Evolutionary conservation across 2,329 filamentous ascomycete genomes (phyloP), one percentile per base, ranked within the genome.

Genomic region (Akanthomyces lecanii): DNA sequence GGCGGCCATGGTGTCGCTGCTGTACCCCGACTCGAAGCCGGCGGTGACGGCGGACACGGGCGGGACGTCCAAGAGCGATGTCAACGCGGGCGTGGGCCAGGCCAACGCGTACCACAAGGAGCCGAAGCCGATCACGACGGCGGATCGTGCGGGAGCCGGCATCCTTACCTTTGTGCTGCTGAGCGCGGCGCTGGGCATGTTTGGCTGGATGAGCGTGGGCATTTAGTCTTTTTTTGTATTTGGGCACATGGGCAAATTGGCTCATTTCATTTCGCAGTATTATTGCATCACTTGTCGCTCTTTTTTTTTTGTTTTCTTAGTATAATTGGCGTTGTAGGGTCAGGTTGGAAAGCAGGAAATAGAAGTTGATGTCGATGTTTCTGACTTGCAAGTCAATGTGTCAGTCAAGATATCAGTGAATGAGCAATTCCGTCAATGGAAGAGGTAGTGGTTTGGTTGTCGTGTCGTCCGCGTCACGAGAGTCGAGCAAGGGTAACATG

Each of bases 1-100:
- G 16, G 80, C 81, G 30, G 80, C 85, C 4, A 79, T 87, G 21
- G 80, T 81, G 5, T 80, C 80, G 1, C 80, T 82, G 5, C 73
- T 87, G 51, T 77, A 84, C 51, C 70, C 73, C 33, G 66, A 72
- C 5, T 74, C 76, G 2, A 72, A 76, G 25, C 66, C 72, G 2
- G 80, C 81, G 0, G 73, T 79, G 18, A 82, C 82, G 0, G 78
- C 77, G 2, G 66, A 72, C 11, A 78, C 76, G 1, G 85, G 84
- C 57, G 85, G 85, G 61, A 85, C 78, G 1, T 81, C 79, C 51
- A 69, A 72, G 66, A 79, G 80, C 38, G 73, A 82, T 62, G 73
- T 74, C 5, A 75, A 79, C 63, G 79, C 79, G 4, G 78, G 76
- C 23, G 72, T 72, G 28, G 71, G 55, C n/a, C 38, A 74, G 36